Base-by-base conservation (phyloP, 768 basidiomycete species). In the Tylopilus balloui region DNA sequence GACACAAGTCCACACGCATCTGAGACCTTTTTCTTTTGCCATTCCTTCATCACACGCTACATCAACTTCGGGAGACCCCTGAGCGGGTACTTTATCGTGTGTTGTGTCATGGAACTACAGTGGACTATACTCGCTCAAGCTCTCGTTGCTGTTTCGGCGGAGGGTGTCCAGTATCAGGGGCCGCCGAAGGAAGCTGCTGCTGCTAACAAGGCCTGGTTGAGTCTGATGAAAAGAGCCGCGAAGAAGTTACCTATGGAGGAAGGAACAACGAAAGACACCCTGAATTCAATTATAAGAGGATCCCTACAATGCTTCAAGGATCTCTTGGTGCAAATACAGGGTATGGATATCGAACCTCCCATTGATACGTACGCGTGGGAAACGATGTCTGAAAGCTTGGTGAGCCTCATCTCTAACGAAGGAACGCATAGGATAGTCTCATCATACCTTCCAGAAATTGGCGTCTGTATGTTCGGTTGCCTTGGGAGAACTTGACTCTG, bases 291-390 rank as follows among this genome's bases (percentile, higher is more conserved):
- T 0, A 69, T 83, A 25, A 71, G 72, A 37, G 78, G 81, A 60
- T 80, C 88, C 3, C 74, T 88, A 70, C 79, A 87, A 50, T 86
- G 84, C 51, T 90, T 91, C 62, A 79, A 78, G 9, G 88, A 91
- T 54, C 75, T 93, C 31, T 73, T 88, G 29, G 69, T 76, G 6
- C 90, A 92, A 63, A 84, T 92, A 43, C 81, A 89, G 61, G 87
- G 86, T 52, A 83, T 92, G 81, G 88, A 91, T 13, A 71, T 73
- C 4, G 86, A 89, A 51, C 90, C 88, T 12, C 77, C 85, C 0
- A 59, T 84, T 28, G 91, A 93, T 63, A 88, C 86, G n/a, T 93
- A 92, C 67, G 83, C 88, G 44, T 92, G 86, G 84, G 91, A 93
- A 62, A 92, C 91, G 0, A 84, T 93, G 83, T 88, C 91, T 10